Percentiles rank a stretch among this genome's conserved stretches.
Conservation (phyloP, 2,329 filamentous ascomycete genomes). For the Neocucurbitaria cava region DNA sequence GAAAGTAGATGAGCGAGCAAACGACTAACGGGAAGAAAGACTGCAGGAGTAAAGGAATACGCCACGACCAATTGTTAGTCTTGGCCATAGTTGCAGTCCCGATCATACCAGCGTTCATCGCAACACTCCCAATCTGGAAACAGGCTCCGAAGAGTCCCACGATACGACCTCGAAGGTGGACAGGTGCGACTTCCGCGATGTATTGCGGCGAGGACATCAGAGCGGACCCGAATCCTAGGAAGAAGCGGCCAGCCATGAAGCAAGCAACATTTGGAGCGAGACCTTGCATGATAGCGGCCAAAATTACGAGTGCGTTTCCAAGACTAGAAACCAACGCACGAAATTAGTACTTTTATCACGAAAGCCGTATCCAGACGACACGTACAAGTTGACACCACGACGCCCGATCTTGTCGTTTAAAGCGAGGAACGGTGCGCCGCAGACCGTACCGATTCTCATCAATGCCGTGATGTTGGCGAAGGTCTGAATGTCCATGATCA, state of each 20-base stretch:
- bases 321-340: too few relatives aligned
- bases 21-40: slow-evolving; percentile 55
- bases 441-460: slow-evolving; percentile 57
- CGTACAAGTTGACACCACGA: slow-evolving; percentile 58
- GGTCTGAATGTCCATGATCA: slow-evolving; percentile 20
- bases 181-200: slow-evolving; percentile 46
- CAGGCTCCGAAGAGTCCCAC: slow-evolving; percentile 58
- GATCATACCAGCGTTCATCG: slow-evolving; percentile 54
- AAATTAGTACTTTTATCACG: too few relatives aligned
- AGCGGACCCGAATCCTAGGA: slow-evolving; percentile 48
- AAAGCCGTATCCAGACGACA: too few relatives aligned
- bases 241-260: slow-evolving; percentile 50
- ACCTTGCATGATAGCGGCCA: slow-evolving; percentile 52
- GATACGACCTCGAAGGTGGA: slow-evolving; percentile 50
- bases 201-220: slow-evolving; percentile 51
- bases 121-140: slow-evolving; percentile 55
- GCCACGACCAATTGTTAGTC: slow-evolving; percentile 19
- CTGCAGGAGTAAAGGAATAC: slow-evolving; percentile 53
- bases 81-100: slow-evolving; percentile 48
- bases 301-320: slow-evolving; percentile 55
- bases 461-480: slow-evolving; percentile 55
- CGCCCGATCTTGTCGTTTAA: slow-evolving; percentile 56
- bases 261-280: slow-evolving; percentile 32
- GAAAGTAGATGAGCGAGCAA: slow-evolving; percentile 45
- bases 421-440: slow-evolving; percentile 55